A percentile compares a stretch with the other conserved stretches of the same genome.
Conservation (phyloP, 257 asterid species). For the Anisodus acutangulus region DNA sequence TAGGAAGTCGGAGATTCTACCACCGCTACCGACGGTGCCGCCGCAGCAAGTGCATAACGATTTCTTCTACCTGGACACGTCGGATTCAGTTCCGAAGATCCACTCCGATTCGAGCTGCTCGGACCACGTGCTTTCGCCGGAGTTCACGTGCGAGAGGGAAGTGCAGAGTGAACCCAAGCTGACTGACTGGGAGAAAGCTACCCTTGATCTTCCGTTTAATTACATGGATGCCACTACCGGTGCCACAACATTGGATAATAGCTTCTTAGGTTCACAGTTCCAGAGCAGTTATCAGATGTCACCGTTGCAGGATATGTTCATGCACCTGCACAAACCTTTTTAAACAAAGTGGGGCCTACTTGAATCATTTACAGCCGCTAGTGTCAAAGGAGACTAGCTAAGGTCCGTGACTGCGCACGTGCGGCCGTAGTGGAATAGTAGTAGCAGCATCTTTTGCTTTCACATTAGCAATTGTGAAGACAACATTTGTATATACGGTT, state of each 20-base stretch:
- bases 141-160: conserved; percentile 49
- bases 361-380: conserved; percentile 34
- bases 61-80: conserved; percentile 56
- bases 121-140: conserved; percentile 82
- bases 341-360: conserved; percentile 33
- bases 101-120: conserved; percentile 85
- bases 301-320: conserved; percentile 66
- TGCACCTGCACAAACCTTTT: conserved; percentile 63
- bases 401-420: conserved; percentile 64
- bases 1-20: conserved; percentile 54
- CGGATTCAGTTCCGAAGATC: conserved; percentile 76
- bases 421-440: conserved; percentile 36
- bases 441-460: conserved; percentile 19
- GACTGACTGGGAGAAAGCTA: conserved; percentile 60
- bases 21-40: conserved; percentile 47
- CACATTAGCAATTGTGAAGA: conserved; percentile 15
- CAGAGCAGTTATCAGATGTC: conserved; percentile 56
- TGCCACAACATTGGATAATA: conserved; percentile 29
- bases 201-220: conserved; percentile 55
- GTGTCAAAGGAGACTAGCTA: conserved; percentile 56
- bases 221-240: conserved; percentile 54
- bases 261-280: conserved; percentile 46
- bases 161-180: conserved; percentile 76
- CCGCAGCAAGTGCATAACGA: conserved; percentile 57
- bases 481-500: not conserved